These are phyloP conservation scores for Apiotrichum domesticum DNA, from an alignment of 1,284 basidiomycete species.

Conservation along the genomic window DNA sequence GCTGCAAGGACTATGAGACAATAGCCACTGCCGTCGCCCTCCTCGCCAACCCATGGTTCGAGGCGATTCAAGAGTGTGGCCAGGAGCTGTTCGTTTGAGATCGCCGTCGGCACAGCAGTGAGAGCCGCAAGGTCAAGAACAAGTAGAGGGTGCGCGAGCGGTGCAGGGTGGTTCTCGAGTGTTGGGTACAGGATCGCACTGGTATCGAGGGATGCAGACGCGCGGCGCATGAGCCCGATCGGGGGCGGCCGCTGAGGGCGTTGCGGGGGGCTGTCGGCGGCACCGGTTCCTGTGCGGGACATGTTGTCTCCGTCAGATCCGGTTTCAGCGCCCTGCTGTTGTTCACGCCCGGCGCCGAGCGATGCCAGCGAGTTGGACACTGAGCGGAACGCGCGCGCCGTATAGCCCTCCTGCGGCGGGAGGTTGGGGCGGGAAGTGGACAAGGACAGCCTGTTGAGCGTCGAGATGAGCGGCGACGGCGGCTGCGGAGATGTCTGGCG, in stretches of 20 bases:
- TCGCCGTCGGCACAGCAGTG: slow-evolving; percentile 11
- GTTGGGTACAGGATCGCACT: slow-evolving; percentile 12
- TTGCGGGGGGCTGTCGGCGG: background rate
- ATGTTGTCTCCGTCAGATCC: background rate
- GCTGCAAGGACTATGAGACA: slow-evolving; percentile 35
- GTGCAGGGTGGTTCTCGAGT: slow-evolving; percentile 14
- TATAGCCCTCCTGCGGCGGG: slow-evolving; percentile 6
- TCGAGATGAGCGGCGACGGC: slow-evolving; percentile 15
- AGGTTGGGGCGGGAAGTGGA: slow-evolving; percentile 20
- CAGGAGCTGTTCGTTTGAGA: slow-evolving; percentile 30
- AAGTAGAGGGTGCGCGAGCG: slow-evolving; percentile 21
- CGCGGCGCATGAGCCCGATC: background rate
- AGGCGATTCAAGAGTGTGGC: slow-evolving; percentile 21
- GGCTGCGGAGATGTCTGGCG: too few relatives aligned
- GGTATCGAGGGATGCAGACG: slow-evolving; percentile 4
- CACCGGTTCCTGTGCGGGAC: background rate
- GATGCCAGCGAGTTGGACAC: slow-evolving; percentile 1
- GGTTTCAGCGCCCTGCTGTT: background rate
- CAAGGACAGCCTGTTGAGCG: slow-evolving; percentile 17
- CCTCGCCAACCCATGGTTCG: slow-evolving; percentile 38
- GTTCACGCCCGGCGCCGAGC: background rate
- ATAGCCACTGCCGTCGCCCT: slow-evolving; percentile 28
- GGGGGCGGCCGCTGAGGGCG: background rate
- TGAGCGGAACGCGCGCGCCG: slow-evolving; percentile 3
- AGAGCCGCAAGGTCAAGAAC: slow-evolving; percentile 27